A percentile compares a stretch with the other conserved stretches of the same genome.
Conservation (phyloP, 345 rosid genomes). For the Gossypium thurberi region DNA sequence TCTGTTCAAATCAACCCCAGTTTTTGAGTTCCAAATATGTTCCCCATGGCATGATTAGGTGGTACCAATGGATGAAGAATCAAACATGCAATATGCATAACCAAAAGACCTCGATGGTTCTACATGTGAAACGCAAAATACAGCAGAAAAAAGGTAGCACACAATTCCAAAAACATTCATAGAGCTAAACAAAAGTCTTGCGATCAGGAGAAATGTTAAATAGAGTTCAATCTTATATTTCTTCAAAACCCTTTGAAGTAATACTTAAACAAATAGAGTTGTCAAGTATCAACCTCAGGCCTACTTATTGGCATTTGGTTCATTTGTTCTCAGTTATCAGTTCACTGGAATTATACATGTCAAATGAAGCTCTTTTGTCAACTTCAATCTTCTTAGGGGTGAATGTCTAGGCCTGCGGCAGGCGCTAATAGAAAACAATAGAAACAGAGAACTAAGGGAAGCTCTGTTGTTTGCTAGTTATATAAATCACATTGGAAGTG, state of each 20-base stretch:
- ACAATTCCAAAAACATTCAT: not conserved
- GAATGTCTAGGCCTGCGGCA: not conserved
- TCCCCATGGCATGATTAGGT: not conserved
- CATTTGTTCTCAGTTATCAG: not conserved
- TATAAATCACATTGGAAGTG: not conserved
- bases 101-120: not conserved
- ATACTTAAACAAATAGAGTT: not conserved
- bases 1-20: conserved; percentile 30
- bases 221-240: not conserved
- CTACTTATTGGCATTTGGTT: not conserved
- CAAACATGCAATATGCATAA: not conserved
- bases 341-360: not conserved
- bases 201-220: not conserved
- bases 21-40: not conserved
- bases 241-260: not conserved
- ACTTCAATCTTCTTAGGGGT: not conserved
- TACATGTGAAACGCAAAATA: not conserved
- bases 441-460: not conserved
- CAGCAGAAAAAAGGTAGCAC: not conserved
- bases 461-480: not conserved
- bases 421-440: not conserved
- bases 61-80: not conserved
- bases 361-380: not conserved
- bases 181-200: not conserved
- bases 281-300: not conserved